phyloP scores from a whole-genome alignment of 805 yeast species.

The Kuraishia hungarica region DNA sequence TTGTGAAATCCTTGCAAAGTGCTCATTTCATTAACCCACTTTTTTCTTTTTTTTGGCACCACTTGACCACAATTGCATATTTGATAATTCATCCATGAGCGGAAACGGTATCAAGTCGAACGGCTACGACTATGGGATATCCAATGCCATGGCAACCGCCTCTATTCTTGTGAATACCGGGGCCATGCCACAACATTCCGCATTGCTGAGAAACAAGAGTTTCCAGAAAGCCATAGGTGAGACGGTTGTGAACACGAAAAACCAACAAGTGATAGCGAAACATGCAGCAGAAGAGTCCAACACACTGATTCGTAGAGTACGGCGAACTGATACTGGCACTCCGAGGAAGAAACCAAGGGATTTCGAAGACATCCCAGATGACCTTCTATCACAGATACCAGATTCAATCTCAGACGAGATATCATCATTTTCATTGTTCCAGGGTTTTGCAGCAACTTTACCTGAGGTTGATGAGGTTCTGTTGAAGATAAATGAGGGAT shows the following conservation, averaged over 20 bases:
- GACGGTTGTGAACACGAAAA: conserved; percentile 25
- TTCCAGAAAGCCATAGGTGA: conserved; percentile 40
- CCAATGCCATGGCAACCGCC: conserved; percentile 46
- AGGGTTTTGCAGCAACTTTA: conserved; percentile 57
- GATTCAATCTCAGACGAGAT: conserved; percentile 9
- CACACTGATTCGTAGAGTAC: conserved; percentile 9
- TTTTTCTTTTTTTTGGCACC: too few relatives aligned
- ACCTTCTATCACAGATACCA: conserved; percentile 48
- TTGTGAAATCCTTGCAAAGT: too few relatives aligned
- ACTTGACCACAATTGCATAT: too few relatives aligned
- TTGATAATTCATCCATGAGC: neutral
- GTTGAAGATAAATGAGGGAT: conserved; percentile 15
- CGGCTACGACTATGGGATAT: conserved; percentile 12
- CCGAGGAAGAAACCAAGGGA: conserved; percentile 22
- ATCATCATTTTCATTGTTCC: conserved; percentile 43
- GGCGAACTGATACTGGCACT: conserved; percentile 5
- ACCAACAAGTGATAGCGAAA: conserved; percentile 13
- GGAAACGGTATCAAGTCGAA: neutral
- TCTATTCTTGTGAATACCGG: conserved; percentile 34
- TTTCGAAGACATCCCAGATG: conserved; percentile 50
- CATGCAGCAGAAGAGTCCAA: conserved; percentile 10
- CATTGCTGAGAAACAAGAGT: conserved; percentile 15
- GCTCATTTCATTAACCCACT: too few relatives aligned
- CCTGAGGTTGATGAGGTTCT: conserved; percentile 41
- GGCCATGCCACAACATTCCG: conserved; percentile 8